A percentile compares a stretch with the other conserved stretches of the same genome.
Evolutionary conservation across 345 rosid species (phyloP).

Genomic region (Balakata baccata): DNA sequence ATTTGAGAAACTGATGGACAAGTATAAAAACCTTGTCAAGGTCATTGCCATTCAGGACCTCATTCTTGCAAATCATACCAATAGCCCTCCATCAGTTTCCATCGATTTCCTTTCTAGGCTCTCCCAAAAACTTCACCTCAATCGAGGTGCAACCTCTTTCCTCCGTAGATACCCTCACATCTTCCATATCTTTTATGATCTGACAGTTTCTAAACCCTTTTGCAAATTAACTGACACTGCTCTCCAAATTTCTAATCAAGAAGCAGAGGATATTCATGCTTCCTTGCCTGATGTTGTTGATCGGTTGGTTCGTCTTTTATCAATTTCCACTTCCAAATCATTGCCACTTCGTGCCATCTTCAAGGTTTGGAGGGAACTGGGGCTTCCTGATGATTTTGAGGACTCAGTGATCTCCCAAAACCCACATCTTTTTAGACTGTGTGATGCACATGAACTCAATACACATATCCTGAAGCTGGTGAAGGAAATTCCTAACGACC

Average conservation of each 20-base stretch:
- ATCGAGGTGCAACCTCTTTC: constrained; percentile 75
- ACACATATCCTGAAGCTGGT: constrained; percentile 66
- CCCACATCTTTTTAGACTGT: constrained; percentile 49
- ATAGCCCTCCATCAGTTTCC: constrained; percentile 55
- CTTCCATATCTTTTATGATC: constrained; percentile 60
- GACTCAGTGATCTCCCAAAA: constrained; percentile 64
- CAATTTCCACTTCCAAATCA: constrained; percentile 60
- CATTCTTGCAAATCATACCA: constrained; percentile 54
- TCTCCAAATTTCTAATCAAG: constrained; percentile 49
- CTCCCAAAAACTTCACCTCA: constrained; percentile 80
- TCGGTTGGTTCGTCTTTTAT: constrained; percentile 55
- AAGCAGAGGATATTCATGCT: constrained; percentile 48
- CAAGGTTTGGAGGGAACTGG: constrained; percentile 92
- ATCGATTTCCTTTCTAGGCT: constrained; percentile 75
- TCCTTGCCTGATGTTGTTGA: constrained; percentile 52
- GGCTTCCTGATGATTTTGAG: constrained; percentile 92
- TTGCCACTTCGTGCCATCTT: constrained; percentile 81
- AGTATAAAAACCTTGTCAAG: constrained; percentile 71
- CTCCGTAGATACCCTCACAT: constrained; percentile 73
- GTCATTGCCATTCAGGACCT: constrained; percentile 78
- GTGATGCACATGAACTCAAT: constrained; percentile 58
- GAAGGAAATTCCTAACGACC: constrained; percentile 30
- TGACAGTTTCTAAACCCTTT: constrained; percentile 50
- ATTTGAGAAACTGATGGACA: constrained; percentile 85
- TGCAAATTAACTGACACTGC: constrained; percentile 62